These are phyloP conservation scores for Lactarius hatsudake DNA, from an alignment of 768 basidiomycete genomes.

Conservation along the genomic window DNA sequence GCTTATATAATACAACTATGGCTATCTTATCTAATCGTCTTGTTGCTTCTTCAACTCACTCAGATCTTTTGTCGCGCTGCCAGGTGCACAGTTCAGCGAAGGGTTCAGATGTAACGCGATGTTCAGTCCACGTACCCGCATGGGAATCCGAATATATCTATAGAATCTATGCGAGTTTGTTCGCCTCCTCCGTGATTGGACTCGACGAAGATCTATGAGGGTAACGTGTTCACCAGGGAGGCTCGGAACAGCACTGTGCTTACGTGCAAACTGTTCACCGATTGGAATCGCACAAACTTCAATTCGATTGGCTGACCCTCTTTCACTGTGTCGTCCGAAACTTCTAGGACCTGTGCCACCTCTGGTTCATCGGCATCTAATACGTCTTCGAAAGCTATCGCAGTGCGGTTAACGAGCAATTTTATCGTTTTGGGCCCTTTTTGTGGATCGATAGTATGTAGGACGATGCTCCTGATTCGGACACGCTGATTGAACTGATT, in stretches of 20 bases:
- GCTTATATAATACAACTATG: conserved; percentile 6
- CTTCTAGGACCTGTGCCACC: conserved; percentile 55
- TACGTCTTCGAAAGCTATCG: conserved; percentile 65
- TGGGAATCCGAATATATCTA: conserved; percentile 62
- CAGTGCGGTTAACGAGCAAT: conserved; percentile 56
- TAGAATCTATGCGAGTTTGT: conserved; percentile 60
- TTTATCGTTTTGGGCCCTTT: conserved; percentile 63
- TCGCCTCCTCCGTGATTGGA: conserved; percentile 65
- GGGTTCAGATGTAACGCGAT: neutral
- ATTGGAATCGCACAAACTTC: conserved; percentile 68
- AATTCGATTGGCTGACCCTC: conserved; percentile 50
- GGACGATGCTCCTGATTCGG: conserved; percentile 55
- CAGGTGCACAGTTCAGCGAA: neutral
- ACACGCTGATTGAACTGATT: conserved; percentile 68
- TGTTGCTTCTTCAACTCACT: conserved; percentile 40
- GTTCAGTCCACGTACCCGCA: conserved; percentile 45
- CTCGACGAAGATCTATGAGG: conserved; percentile 59
- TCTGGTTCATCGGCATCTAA: conserved; percentile 48
- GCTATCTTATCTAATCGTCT: conserved; percentile 24
- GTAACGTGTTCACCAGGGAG: neutral
- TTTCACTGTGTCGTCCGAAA: conserved; percentile 48
- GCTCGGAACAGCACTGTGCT: conserved; percentile 29
- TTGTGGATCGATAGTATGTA: conserved; percentile 40
- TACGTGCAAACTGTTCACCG: conserved; percentile 64
- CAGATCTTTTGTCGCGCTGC: conserved; percentile 40